Percentiles rank a stretch among this genome's conserved stretches.
Conservation (phyloP, 2,329 filamentous ascomycete species). For the Phaeosphaeria sp. region DNA sequence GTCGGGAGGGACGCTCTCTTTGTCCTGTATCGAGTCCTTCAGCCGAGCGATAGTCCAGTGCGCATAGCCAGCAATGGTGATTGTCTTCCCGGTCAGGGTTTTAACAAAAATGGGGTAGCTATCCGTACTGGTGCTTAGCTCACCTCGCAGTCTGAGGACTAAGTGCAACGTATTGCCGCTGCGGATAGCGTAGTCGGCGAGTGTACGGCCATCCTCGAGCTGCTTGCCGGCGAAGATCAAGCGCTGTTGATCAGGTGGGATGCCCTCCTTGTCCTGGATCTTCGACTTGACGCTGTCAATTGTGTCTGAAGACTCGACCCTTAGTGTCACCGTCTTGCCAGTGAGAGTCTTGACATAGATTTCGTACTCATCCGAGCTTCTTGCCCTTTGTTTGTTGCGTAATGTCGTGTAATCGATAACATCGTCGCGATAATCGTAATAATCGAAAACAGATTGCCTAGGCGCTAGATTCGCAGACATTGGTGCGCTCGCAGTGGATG, state of each 20-base stretch:
- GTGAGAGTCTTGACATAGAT: constrained; percentile 71
- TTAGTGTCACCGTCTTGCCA: constrained; percentile 61
- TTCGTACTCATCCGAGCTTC: no score
- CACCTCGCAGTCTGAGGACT: constrained; percentile 86
- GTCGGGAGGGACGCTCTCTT: background rate
- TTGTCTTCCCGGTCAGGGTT: background rate
- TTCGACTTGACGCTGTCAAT: constrained; percentile 96
- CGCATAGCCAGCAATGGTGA: background rate
- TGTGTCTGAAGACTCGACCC: constrained; percentile 79
- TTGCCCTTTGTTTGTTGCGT: no score
- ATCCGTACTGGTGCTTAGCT: no score
- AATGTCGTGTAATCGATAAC: no score
- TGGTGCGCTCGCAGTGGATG: background rate
- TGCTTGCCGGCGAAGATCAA: constrained; percentile 97
- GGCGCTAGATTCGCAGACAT: background rate
- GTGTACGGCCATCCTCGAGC: constrained; percentile 89
- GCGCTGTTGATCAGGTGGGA: constrained; percentile 94
- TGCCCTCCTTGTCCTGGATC: constrained; percentile 98
- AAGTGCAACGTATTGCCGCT: constrained; percentile 88
- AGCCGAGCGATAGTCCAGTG: background rate
- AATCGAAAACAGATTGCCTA: background rate
- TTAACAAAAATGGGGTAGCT: background rate
- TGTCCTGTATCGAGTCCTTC: background rate
- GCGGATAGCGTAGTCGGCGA: constrained; percentile 94
- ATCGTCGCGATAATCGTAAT: no score